Evolutionary conservation across 108 stramenopile species (phyloP).

Genomic region (Chaetoceros tenuissimus): DNA sequence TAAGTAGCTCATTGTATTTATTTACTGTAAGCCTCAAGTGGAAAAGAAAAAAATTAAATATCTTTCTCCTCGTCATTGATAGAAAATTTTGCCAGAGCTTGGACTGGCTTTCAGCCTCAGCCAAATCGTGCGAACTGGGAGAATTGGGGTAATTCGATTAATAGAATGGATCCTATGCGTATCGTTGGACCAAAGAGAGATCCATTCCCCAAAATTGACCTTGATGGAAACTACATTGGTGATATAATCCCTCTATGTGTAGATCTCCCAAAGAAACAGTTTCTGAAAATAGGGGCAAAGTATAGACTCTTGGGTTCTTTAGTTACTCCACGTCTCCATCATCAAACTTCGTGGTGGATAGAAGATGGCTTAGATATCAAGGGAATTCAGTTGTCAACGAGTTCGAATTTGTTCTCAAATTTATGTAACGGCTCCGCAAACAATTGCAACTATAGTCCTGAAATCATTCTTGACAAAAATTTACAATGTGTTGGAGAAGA

Average conservation of each 20-base stretch:
- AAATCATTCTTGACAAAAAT: background rate
- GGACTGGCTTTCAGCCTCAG: constrained; percentile 36
- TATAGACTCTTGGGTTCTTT: constrained; percentile 23
- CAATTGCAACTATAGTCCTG: background rate
- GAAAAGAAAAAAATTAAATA: constrained; percentile 3
- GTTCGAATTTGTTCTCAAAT: background rate
- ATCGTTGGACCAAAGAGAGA: constrained; percentile 30
- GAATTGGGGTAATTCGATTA: constrained; percentile 4
- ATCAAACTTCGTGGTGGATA: background rate
- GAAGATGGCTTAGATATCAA: background rate
- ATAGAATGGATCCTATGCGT: constrained; percentile 39
- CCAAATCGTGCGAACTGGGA: constrained; percentile 31
- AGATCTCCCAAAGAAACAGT: constrained; percentile 20
- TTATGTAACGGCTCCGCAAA: background rate
- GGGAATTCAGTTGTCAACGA: background rate
- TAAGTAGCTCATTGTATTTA: constrained; percentile 36
- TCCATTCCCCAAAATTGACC: constrained; percentile 36
- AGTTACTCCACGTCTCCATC: background rate
- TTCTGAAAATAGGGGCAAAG: constrained; percentile 31
- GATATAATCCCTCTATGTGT: constrained; percentile 37
- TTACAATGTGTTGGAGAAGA: background rate
- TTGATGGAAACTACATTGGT: constrained; percentile 36
- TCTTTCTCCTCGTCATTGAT: no score
- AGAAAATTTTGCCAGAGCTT: constrained; percentile 29
- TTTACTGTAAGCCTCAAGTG: constrained; percentile 10